Conservation (phyloP, 768 basidiomycete species). For the Russula ochroleuca region DNA sequence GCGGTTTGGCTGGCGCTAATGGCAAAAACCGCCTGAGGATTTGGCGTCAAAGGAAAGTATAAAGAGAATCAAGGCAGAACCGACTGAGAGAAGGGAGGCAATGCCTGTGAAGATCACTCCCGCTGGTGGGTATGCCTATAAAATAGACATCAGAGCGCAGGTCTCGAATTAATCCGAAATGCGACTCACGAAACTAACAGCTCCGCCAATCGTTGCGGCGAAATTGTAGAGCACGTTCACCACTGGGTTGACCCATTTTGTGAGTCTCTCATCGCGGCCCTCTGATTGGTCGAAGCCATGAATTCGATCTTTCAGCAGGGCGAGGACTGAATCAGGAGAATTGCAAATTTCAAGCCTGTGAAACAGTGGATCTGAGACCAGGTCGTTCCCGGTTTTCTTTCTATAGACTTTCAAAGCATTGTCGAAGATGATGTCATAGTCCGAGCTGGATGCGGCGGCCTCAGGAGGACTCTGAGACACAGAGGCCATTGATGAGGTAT, state of each 20-base stretch:
- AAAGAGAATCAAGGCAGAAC: not conserved
- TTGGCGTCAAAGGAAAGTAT: no score
- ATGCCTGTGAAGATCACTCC: constrained; percentile 2
- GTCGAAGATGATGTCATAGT: not conserved
- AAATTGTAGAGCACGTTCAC: not conserved
- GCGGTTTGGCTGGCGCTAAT: not conserved
- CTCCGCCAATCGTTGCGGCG: not conserved
- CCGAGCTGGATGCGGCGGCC: not conserved
- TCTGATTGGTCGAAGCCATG: not conserved
- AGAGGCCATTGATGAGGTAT: no score
- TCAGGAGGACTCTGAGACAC: not conserved
- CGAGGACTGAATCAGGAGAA: not conserved
- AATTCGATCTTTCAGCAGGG: not conserved
- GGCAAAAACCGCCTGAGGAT: not conserved
- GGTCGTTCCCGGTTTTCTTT: not conserved
- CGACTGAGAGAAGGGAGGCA: not conserved
- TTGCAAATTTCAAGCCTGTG: not conserved
- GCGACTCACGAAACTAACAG: not conserved
- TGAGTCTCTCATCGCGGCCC: not conserved
- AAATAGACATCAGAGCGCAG: not conserved
- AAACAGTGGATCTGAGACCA: not conserved
- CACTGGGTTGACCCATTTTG: not conserved
- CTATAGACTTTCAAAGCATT: not conserved
- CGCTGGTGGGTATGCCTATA: not conserved
- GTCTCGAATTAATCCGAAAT: not conserved